A percentile compares a stretch with the other conserved stretches of the same genome.
These are phyloP conservation scores for Olyra latifolia DNA, from an alignment of 176 grass and related monocot species.

Conservation along the genomic window DNA sequence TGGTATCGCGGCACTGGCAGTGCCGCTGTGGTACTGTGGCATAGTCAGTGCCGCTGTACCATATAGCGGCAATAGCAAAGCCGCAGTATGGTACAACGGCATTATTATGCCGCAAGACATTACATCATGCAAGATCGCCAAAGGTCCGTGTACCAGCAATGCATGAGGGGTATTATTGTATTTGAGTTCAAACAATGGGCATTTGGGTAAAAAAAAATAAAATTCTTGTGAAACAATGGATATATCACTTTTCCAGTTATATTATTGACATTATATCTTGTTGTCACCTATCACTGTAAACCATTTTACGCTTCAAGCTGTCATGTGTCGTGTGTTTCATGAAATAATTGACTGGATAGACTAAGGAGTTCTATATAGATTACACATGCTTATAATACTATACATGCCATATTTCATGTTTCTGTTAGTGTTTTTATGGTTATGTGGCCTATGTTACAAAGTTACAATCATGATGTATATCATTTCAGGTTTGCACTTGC, in stretches of 20 bases:
- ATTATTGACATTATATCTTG: background rate
- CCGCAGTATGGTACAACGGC: no score
- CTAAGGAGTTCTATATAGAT: background rate
- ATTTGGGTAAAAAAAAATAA: no score
- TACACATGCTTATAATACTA: background rate
- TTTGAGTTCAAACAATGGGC: no score
- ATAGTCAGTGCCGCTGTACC: no score
- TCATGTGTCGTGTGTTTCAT: slow-evolving; percentile 2
- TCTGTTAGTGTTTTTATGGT: background rate
- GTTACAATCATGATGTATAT: slow-evolving; percentile 5
- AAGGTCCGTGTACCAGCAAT: no score
- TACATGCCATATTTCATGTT: slow-evolving; percentile 6
- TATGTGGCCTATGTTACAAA: background rate
- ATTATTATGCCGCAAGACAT: no score
- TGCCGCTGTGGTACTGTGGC: no score
- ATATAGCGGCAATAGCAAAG: no score
- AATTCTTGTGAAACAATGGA: background rate
- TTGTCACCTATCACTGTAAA: background rate
- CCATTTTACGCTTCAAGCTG: background rate
- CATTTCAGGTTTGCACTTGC: slow-evolving; percentile 94
- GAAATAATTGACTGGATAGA: slow-evolving; percentile 17
- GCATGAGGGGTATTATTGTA: no score
- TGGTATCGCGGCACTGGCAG: no score
- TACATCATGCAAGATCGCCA: no score
- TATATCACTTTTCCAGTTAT: background rate